These are phyloP conservation scores for Syzygium malaccense DNA, from an alignment of 441 rosid genomes.

Conservation along the genomic window DNA sequence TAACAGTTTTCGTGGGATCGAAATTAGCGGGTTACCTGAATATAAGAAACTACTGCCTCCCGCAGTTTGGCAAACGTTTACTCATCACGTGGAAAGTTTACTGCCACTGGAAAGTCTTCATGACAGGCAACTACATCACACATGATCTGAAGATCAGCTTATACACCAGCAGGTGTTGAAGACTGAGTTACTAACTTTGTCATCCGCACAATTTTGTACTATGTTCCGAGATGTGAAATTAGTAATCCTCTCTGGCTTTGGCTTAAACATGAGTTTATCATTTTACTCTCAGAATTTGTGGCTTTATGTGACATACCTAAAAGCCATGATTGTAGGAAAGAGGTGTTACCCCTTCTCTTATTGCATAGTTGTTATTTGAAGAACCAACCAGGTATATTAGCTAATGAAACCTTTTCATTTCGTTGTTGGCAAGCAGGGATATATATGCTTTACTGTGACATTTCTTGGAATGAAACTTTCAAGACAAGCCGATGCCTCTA, in stretches of 20 bases:
- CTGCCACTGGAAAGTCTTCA: not conserved
- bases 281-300: not conserved
- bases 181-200: not conserved
- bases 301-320: not conserved
- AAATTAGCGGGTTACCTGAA: not conserved
- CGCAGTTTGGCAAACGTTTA: not conserved
- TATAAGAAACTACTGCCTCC: not conserved
- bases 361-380: not conserved
- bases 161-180: not conserved
- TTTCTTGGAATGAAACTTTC: not conserved
- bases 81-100: not conserved
- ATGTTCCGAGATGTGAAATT: not conserved
- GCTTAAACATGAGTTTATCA: not conserved
- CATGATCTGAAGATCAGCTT: not conserved
- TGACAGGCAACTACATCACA: not conserved
- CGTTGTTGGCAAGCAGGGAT: not conserved
- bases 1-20: not conserved
- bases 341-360: not conserved
- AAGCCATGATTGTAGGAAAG: not conserved
- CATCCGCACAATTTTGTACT: not conserved
- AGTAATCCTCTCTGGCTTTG: not conserved
- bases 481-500: not conserved
- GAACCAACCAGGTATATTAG: not conserved
- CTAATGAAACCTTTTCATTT: not conserved
- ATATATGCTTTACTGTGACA: not conserved